Base-by-base conservation (phyloP, 768 basidiomycete genomes). In the Ramaria rubella region DNA sequence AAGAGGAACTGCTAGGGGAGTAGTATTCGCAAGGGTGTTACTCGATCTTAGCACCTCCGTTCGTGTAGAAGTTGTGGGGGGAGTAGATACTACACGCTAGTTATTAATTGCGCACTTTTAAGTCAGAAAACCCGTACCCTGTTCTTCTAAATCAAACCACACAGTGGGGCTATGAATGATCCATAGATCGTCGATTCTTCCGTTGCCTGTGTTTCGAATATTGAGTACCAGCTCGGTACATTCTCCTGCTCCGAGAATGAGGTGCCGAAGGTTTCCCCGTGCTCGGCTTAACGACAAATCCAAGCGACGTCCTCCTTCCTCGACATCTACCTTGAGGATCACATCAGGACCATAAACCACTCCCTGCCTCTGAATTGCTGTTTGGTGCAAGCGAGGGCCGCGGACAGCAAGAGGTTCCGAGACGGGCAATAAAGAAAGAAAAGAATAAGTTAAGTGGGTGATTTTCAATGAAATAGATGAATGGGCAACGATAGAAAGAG, bases 351-450 rank as follows among this genome's bases (percentile, higher is more conserved):
- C 85, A 65, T 95, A 94, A 2, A 81, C 80, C 11, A 81, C 81
- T 27, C 67, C 75, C 60, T 85, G 81, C 45, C 85, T 75, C 62
- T 94, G 88, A 14, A 78, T 72, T 29, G 79, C 76, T 2, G 92
- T 93, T 52, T 83, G 81, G 52, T 94, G 82, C 11, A 96, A 73
- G 50, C 93, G 75, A 44, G 76, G 81, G 14, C 94, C 93, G n/a
- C 82, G 84, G 31, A 75, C 76, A 8, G 81, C 75, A 2, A 94
- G 75, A 1, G 82, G 71, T 67, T 94, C 93, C 0, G 67, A 74
- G 24, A 77, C 74, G 2, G 87, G 82, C 19, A 94, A 76, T 30
- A 90, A 76, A 4, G 81, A 81, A 31, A 94, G 77, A 66, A 94
- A 94, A 29, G 82, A 68, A 60, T 86, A 91, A 42, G 73, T 74